Base-by-base conservation (phyloP, 768 basidiomycete species). In the Mrakia gelida region DNA sequence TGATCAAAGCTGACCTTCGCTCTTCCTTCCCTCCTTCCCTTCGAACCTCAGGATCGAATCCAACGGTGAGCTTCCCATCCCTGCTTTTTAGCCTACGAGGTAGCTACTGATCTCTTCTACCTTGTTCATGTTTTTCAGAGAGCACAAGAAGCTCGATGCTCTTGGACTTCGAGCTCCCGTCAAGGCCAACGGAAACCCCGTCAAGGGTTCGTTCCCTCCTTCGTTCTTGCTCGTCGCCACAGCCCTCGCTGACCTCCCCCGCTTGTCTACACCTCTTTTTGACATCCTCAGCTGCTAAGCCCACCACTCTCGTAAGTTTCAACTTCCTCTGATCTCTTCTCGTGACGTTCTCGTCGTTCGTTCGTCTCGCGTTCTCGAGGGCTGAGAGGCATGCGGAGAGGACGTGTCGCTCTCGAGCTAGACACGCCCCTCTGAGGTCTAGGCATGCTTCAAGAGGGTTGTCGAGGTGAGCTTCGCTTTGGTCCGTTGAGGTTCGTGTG, bases 131-230 rank as follows among this genome's bases (percentile, higher is more conserved):
- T 16, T 34, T 13, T 13, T 23, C 62, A 63, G 65, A 34, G 65
- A 67, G 38, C 65, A 67, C 65, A 67, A 67, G 38, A 67, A 67
- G 38, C 65, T 67, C 5, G 65, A 67, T 30, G 65, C 65, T 13
- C 67, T 70, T 26, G 67, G 67, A 70, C 67, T 70, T 30, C 67
- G 67, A 70, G 67, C 67, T 70, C 34, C 67, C 67, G 67, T 70
- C 26, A 34, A 70, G 34, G 34, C 67, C 34, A 70, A 70, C 67
- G 67, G 67, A 26, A 70, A 34, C 34, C 67, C 67, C 26, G 67
- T 70, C 67, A 70, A 70, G 67, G 67, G 59, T 59, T 28, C 23
- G 59, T 59, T 59, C 59, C 23, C 59, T 59, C 28, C 59, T 10
- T 59, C 26, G 6, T n/a, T 26, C 2, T 56, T 26, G 9, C 59